Conservation (phyloP, 2,329 filamentous ascomycete species). For the Fusarium denticulatum region DNA sequence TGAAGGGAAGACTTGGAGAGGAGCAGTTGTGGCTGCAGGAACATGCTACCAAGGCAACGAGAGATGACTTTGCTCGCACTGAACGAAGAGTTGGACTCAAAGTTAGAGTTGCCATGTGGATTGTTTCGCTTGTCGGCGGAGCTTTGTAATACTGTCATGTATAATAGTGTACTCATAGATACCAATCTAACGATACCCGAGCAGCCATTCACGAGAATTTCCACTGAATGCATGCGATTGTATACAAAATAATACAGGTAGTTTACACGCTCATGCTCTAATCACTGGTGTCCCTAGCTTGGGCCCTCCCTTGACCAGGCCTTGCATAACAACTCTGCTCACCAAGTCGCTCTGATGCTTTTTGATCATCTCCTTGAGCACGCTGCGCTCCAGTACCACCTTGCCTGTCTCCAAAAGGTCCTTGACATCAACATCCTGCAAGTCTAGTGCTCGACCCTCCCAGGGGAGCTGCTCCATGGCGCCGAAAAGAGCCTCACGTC, state of each 20-base stretch:
- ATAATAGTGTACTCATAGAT: constrained; percentile 26
- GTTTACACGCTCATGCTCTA: constrained; percentile 39
- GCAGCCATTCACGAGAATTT: background rate
- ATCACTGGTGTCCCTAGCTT: constrained; percentile 53
- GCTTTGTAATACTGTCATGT: constrained; percentile 68
- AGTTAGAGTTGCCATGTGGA: constrained; percentile 92
- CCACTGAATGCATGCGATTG: constrained; percentile 11
- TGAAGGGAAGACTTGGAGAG: constrained; percentile 78
- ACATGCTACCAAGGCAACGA: constrained; percentile 73
- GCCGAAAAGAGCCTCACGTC: constrained; percentile 70
- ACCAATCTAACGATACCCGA: constrained; percentile 24
- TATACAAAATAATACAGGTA: constrained; percentile 47
- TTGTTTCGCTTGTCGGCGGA: constrained; percentile 85
- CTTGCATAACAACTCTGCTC: constrained; percentile 57
- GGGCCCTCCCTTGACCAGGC: constrained; percentile 49
- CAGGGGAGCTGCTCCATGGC: constrained; percentile 71
- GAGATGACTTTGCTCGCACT: constrained; percentile 81
- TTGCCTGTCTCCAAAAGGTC: constrained; percentile 86
- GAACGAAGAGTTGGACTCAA: constrained; percentile 87
- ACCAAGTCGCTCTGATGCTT: constrained; percentile 76
- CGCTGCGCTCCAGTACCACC: constrained; percentile 85
- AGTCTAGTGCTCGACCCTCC: constrained; percentile 74
- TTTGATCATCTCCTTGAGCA: constrained; percentile 78
- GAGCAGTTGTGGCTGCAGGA: constrained; percentile 85
- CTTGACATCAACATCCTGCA: constrained; percentile 93